Conservation (phyloP, 2,329 filamentous ascomycete genomes). For the Scytalidium sp. region DNA sequence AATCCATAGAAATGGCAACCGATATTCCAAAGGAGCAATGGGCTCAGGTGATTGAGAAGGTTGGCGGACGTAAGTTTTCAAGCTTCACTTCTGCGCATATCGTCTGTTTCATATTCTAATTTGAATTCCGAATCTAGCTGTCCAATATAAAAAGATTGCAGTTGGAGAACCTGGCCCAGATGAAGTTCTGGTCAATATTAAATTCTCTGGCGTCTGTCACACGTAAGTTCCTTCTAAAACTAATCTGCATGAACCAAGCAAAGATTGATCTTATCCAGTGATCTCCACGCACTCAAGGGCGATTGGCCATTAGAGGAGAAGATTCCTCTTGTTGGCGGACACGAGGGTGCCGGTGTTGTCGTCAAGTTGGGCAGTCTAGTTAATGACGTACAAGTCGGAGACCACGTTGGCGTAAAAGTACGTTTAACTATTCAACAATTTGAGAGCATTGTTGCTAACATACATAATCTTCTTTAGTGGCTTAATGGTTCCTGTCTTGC, state of each 20-base stretch:
- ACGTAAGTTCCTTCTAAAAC: conserved; percentile 39
- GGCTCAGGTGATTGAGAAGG: conserved; percentile 87
- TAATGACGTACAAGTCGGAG: conserved; percentile 74
- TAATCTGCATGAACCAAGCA: conserved; percentile 55
- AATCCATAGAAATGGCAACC: conserved; percentile 22
- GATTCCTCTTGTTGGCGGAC: conserved; percentile 80
- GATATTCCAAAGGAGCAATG: conserved; percentile 79
- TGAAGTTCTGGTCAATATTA: conserved; percentile 89
- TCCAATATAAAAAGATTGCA: conserved; percentile 76
- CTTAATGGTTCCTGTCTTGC: conserved; percentile 81
- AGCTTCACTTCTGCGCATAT: conserved; percentile 31
- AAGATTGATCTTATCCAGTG: conserved; percentile 19
- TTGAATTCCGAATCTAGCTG: conserved; percentile 37
- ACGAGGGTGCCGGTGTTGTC: conserved; percentile 76
- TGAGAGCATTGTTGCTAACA: conserved; percentile 8
- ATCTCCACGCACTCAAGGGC: conserved; percentile 67
- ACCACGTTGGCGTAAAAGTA: conserved; percentile 77
- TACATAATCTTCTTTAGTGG: conserved; percentile 52
- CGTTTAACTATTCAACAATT: neutral
- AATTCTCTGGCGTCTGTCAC: conserved; percentile 88
- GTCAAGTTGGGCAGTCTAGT: conserved; percentile 78
- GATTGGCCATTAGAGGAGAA: conserved; percentile 88
- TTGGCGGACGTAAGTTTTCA: conserved; percentile 60
- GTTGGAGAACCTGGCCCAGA: conserved; percentile 79
- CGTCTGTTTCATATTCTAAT: neutral